Conservation (phyloP, 139 green algal genomes). For the Chlorella sp. region DNA sequence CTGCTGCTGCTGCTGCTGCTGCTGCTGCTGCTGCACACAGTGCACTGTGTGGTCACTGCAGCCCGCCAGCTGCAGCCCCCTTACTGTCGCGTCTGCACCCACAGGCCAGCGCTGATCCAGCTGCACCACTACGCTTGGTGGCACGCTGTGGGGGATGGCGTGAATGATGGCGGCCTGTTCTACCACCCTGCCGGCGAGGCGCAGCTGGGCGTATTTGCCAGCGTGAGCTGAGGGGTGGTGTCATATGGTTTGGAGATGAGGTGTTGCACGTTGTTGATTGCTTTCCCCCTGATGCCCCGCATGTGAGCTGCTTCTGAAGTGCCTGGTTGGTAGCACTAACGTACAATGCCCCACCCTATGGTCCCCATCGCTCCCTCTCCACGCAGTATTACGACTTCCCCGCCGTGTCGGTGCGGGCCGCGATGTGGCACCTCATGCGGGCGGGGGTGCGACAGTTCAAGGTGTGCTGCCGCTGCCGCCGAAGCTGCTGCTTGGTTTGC, state of each 20-base stretch:
- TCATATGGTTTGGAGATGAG: neutral
- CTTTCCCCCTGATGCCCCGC: no score
- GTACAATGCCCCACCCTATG: no score
- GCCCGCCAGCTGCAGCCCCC: no score
- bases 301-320: no score
- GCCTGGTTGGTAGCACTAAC: no score
- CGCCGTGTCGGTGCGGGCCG: constrained; percentile 2
- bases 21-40: neutral
- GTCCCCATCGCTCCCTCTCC: neutral
- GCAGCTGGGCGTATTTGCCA: constrained; percentile 27
- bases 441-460: constrained; percentile 17
- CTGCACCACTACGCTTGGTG: constrained; percentile 33
- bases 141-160: constrained; percentile 17
- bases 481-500: neutral
- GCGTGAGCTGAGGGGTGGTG: neutral
- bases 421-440: constrained; percentile 34
- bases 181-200: constrained; percentile 6
- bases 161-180: constrained; percentile 10
- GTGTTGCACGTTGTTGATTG: no score
- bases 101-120: constrained; percentile 25
- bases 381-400: constrained; percentile 30
- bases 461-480: neutral
- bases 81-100: neutral
- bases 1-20: no score
- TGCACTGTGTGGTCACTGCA: no score